Evolutionary conservation across 2,329 filamentous ascomycete genomes (phyloP).

Genomic region (Hypoxylon sp.): DNA sequence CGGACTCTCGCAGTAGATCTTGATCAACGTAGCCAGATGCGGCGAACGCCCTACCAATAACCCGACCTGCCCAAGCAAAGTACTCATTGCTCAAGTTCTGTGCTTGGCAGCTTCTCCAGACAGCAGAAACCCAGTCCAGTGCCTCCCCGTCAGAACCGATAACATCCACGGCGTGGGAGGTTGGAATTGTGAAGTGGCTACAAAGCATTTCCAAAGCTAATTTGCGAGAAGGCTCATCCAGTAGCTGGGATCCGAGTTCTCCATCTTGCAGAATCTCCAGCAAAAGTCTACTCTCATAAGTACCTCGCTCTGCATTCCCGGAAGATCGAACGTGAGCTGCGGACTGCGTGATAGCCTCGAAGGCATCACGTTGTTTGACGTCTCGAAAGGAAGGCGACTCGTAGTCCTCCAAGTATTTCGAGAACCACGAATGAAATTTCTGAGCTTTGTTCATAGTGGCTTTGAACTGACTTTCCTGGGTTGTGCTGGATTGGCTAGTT

Average conservation of each 20-base stretch:
- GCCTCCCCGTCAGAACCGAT: conserved; percentile 78
- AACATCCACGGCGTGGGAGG: conserved; percentile 73
- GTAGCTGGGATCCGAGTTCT: conserved; percentile 70
- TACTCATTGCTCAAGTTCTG: conserved; percentile 77
- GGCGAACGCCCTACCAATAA: conserved; percentile 87
- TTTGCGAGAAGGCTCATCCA: conserved; percentile 78
- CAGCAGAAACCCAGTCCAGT: conserved; percentile 71
- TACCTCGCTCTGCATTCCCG: conserved; percentile 78
- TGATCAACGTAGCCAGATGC: conserved; percentile 78
- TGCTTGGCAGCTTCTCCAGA: conserved; percentile 84
- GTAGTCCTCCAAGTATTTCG: conserved; percentile 76
- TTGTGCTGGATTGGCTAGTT: conserved; percentile 82
- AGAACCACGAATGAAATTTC: conserved; percentile 84
- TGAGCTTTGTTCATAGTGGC: conserved; percentile 82
- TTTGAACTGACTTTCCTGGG: conserved; percentile 86
- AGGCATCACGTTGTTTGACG: conserved; percentile 68
- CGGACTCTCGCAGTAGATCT: conserved; percentile 73
- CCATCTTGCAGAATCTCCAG: conserved; percentile 85
- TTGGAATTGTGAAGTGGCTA: conserved; percentile 77
- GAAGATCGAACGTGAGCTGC: conserved; percentile 76
- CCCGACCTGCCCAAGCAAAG: conserved; percentile 86
- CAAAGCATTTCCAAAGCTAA: conserved; percentile 82
- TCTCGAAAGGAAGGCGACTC: conserved; percentile 67
- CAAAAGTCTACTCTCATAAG: conserved; percentile 84
- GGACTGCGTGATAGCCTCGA: conserved; percentile 76